phyloP scores from a whole-genome alignment of 768 basidiomycete species.

The Podaxis sp. region DNA sequence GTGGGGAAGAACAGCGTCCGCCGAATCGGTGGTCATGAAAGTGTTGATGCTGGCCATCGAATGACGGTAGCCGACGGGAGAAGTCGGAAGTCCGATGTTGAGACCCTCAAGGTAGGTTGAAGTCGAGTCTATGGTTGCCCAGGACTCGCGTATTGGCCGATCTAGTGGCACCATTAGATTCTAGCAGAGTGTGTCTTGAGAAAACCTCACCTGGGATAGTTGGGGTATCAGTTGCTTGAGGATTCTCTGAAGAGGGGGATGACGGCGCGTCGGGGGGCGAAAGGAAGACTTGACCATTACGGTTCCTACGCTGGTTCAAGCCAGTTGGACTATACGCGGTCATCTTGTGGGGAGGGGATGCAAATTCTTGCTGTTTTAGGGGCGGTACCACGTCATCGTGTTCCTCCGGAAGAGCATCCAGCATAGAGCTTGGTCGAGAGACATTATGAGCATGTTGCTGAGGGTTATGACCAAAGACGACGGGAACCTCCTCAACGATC shows the following conservation, averaged over 20 bases:
- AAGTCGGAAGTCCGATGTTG: slow-evolving; percentile 30
- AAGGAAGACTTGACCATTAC: slow-evolving; percentile 25
- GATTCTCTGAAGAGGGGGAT: neutral
- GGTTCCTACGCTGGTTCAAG: slow-evolving; percentile 24
- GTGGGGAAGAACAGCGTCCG: slow-evolving; percentile 55
- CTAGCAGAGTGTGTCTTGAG: neutral
- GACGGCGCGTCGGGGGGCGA: slow-evolving; percentile 15
- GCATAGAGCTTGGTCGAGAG: slow-evolving; percentile 29
- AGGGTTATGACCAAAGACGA: slow-evolving; percentile 44
- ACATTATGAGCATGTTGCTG: slow-evolving; percentile 23
- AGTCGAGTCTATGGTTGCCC: slow-evolving; percentile 27
- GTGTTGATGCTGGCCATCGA: slow-evolving; percentile 58
- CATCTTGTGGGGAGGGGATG: slow-evolving; percentile 18
- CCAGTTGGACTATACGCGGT: slow-evolving; percentile 12
- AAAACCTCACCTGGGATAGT: neutral
- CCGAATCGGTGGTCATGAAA: slow-evolving; percentile 53
- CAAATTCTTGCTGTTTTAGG: slow-evolving; percentile 16
- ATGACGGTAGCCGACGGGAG: slow-evolving; percentile 34
- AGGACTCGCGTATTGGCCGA: slow-evolving; percentile 10
- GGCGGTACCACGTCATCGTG: slow-evolving; percentile 21
- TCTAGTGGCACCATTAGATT: slow-evolving; percentile 2
- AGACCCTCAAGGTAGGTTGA: slow-evolving; percentile 41
- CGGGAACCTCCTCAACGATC: slow-evolving; percentile 37
- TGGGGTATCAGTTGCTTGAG: neutral
- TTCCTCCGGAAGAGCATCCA: slow-evolving; percentile 55